phyloP scores from a whole-genome alignment of 1,284 basidiomycete species.

The Stereum hirsutum region DNA sequence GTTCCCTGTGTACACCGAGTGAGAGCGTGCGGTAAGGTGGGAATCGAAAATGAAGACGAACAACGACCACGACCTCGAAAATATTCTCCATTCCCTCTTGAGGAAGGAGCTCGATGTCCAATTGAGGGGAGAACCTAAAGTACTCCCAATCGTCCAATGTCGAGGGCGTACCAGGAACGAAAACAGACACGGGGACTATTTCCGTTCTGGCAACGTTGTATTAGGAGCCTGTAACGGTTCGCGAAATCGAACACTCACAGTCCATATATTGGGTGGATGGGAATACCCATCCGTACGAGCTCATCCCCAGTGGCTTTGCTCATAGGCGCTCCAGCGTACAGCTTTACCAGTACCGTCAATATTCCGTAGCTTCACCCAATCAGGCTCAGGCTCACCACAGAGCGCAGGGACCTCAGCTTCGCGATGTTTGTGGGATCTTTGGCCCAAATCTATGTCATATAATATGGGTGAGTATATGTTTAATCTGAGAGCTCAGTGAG shows the following conservation, averaged over 20 bases:
- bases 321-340: slow-evolving; percentile 12
- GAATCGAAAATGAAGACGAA: no score
- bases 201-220: no score
- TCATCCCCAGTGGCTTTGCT: slow-evolving; percentile 11
- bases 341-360: not conserved
- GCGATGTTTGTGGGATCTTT: slow-evolving; percentile 10
- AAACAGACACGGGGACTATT: no score
- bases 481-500: not conserved
- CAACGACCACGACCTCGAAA: no score
- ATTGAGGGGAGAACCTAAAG: slow-evolving; percentile 5
- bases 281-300: slow-evolving; percentile 9
- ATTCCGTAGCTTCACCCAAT: not conserved
- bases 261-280: slow-evolving; percentile 10
- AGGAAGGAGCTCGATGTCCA: slow-evolving; percentile 7
- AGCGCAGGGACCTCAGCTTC: slow-evolving; percentile 8
- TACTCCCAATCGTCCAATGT: slow-evolving; percentile 15
- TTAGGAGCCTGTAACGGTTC: not conserved
- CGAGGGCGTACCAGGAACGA: no score
- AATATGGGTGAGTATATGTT: no score
- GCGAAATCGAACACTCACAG: slow-evolving; percentile 5
- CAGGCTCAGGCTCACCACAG: slow-evolving; percentile 6
- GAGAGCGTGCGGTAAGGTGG: not conserved
- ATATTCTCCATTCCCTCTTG: slow-evolving; percentile 9
- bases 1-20: no score
- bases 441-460: slow-evolving; percentile 9